Evolutionary conservation across 805 yeast species (phyloP), one percentile per base, ranked within the genome.

Genomic region (Suhomyces faveliae): DNA sequence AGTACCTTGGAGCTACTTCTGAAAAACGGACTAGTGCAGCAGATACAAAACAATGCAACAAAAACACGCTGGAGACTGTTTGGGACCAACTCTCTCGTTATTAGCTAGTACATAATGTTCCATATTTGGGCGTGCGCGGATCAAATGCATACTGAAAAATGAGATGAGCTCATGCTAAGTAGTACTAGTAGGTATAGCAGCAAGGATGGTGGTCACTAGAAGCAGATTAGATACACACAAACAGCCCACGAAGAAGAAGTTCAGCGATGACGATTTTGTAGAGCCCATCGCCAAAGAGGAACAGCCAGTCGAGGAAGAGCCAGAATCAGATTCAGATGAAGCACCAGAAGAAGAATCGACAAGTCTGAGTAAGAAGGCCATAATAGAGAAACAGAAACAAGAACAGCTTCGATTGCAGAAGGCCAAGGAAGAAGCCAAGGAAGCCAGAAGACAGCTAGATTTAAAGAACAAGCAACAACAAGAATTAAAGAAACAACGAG

Each of bases 311-410:
- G 30, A 27, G n/a, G 57, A 48, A 15, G 55, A 51, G 17, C 41
- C 47, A 3, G 66, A 54, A 10, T 49, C 50, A 15, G 68, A 52
- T 17, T 39, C 56, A 8, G 69, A 71, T 52, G 74, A 68, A 7
- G 77, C 77, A 1, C 78, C 78, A 12, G 77, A 73, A 56, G 77
- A 72, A 52, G 77, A 73, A 48, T 66, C 74, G 7, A 66, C 67
- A 5, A 47, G 59, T 6, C 52, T 54, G 33, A 54, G 70, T 27
- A 70, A 62, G 43, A 48, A 61, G 37, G 60, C 56, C 2, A 49
- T 62, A 40, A 48, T 68, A 39, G 60, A 62, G 33, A 59, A 60
- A 45, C 63, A 64, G 47, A 57, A 58, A 30, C 59, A 64, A 35
- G 54, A 53, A 23, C 46, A 53, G 35, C 50, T 53, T 43, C 40